Base-by-base conservation (phyloP, 768 basidiomycete genomes). In the Cystoderma amianthinum region DNA sequence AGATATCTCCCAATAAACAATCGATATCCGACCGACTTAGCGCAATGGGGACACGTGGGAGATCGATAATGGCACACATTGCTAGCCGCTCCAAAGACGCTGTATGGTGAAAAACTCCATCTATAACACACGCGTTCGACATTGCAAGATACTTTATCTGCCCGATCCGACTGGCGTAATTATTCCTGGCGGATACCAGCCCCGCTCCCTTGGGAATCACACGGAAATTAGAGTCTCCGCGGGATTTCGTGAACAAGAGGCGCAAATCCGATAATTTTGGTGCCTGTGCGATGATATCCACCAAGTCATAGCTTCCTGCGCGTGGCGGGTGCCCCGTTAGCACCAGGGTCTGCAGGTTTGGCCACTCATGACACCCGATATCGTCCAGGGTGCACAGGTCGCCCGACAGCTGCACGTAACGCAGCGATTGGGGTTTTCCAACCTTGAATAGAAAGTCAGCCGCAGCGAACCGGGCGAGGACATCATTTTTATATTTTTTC, bases 321-420 rank as follows among this genome's bases (percentile, higher is more conserved):
- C 61, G 56, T 9, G 62, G 65, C 0, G 59, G 56, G 34, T 64
- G 62, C 0, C 68, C 68, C 2, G 68, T 69, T 15, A 71, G 50
- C 2, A 67, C 53, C 12, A 69, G 51, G 2, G 65, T 66, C 15
- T 62, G 54, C 3, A 71, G 52, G 32, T 49, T 51, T 7, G 64
- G 65, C 65, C 63, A 68, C 9, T 54, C 52, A 16, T 59, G 56
- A 19, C 48, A 51, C 10, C 49, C 51, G 20, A 68, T 53, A 13
- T 58, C 51, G 20, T 57, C 53, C 5, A 66, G 48, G 5, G 58
- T 51, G 46, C 58, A 64, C 19, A 62, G 57, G 39, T 61, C 63
- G 18, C 59, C 58, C 2, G 67, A 69, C 23, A 71, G 48, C 47
- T 69, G 63, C 9, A 69, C 58, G 41, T 64, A 61, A 5, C 51